Evolutionary conservation across 805 yeast species (phyloP).

Genomic region (Lachancea sp.): DNA sequence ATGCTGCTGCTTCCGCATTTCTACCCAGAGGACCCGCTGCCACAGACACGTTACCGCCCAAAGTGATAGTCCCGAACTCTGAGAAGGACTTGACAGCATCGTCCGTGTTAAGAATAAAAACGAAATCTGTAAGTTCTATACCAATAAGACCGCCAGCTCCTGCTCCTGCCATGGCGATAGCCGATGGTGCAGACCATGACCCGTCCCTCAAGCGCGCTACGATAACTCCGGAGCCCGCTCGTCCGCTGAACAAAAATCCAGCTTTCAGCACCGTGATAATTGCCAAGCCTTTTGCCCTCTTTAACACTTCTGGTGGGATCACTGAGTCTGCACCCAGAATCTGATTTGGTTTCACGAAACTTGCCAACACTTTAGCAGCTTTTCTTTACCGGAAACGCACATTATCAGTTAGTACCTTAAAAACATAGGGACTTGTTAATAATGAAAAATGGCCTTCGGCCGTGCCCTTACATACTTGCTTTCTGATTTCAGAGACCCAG

Average conservation of each 20-base stretch:
- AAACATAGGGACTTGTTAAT: background rate
- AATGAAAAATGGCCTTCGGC: background rate
- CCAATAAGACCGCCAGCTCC: constrained; percentile 99
- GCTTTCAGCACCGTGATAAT: constrained; percentile 92
- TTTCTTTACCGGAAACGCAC: constrained; percentile 41
- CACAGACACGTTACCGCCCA: constrained; percentile 90
- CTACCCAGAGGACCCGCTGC: constrained; percentile 98
- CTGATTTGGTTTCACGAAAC: constrained; percentile 93
- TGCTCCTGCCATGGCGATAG: constrained; percentile 93
- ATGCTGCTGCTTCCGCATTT: constrained; percentile 95
- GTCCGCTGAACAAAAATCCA: constrained; percentile 90
- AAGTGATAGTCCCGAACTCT: constrained; percentile 86
- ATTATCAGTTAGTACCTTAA: constrained; percentile 6
- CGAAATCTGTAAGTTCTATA: constrained; percentile 93
- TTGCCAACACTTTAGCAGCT: constrained; percentile 86
- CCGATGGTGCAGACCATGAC: constrained; percentile 95
- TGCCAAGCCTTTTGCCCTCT: constrained; percentile 89
- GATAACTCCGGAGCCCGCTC: constrained; percentile 96
- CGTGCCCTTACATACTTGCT: constrained; percentile 52
- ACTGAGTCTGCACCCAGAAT: constrained; percentile 80
- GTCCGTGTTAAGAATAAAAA: constrained; percentile 77
- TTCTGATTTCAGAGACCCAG: constrained; percentile 82
- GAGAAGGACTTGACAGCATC: constrained; percentile 93
- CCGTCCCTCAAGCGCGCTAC: constrained; percentile 94
- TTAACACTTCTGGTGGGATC: constrained; percentile 81